Evolutionary conservation across 176 grass and related monocot species (phyloP).

Genomic region (Cenchrus fungigraminus): DNA sequence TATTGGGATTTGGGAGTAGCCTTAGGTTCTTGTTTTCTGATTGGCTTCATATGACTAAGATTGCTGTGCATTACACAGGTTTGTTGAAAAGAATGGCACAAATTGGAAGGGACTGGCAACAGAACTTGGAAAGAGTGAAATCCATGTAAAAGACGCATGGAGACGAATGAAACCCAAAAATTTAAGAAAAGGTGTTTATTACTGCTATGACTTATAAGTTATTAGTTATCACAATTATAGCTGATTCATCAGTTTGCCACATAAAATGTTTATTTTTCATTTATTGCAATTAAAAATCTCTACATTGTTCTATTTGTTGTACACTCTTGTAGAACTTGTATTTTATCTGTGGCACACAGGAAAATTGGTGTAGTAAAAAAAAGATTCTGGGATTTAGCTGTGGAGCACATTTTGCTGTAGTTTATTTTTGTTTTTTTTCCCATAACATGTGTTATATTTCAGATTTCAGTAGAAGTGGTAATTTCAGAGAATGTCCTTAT

Average conservation of each 20-base stretch:
- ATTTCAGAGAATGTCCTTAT: background rate
- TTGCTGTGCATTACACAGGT: constrained; percentile 47
- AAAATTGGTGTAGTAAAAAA: background rate
- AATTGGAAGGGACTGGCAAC: constrained; percentile 58
- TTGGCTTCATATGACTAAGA: constrained; percentile 30
- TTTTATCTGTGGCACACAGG: background rate
- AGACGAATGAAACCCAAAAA: constrained; percentile 61
- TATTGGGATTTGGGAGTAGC: background rate
- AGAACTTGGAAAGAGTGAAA: constrained; percentile 52
- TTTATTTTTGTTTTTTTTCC: constrained; percentile 9
- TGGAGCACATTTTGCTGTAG: constrained; percentile 7
- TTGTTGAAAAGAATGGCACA: constrained; percentile 51
- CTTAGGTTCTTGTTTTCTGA: background rate
- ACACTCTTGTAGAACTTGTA: background rate
- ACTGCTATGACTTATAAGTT: constrained; percentile 18
- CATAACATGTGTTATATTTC: background rate
- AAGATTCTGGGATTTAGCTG: background rate
- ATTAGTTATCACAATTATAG: background rate
- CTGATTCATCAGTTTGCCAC: background rate
- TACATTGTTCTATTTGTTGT: background rate
- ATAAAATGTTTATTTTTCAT: constrained; percentile 6
- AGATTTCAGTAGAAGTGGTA: background rate
- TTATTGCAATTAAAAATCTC: background rate
- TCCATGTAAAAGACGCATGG: constrained; percentile 86
- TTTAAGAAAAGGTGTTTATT: constrained; percentile 50